Percentiles rank a stretch among this genome's conserved stretches.
Evolutionary conservation across 2,329 filamentous ascomycete species (phyloP).

Genomic region (Cladobotryum protrusum): DNA sequence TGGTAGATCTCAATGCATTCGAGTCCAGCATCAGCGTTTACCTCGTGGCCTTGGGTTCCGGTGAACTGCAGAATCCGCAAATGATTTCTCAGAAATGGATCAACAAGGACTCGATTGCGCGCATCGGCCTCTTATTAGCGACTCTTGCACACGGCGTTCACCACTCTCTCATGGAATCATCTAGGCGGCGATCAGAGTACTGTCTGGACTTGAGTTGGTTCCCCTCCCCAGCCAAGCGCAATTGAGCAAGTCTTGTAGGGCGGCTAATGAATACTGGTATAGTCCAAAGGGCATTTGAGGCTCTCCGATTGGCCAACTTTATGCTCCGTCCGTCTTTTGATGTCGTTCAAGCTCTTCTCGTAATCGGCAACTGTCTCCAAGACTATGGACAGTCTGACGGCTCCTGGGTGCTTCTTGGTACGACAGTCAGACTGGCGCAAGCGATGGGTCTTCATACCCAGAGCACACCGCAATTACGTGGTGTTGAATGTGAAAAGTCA

Average conservation of each 20-base stretch:
- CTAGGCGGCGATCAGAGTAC: constrained; percentile 4
- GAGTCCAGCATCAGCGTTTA: constrained; percentile 5
- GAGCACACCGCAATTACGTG: background rate
- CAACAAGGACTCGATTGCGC: constrained; percentile 2
- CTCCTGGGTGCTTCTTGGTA: constrained; percentile 7
- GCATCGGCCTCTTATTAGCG: constrained; percentile 4
- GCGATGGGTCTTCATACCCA: constrained; percentile 5
- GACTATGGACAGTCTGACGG: constrained; percentile 9
- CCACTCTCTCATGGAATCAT: constrained; percentile 5
- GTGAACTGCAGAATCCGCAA: constrained; percentile 1
- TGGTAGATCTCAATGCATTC: constrained; percentile 3
- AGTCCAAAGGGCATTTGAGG: constrained; percentile 8
- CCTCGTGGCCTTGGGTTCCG: constrained; percentile 1
- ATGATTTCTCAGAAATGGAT: constrained; percentile 3
- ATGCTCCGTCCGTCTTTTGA: constrained; percentile 5
- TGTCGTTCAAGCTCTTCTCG: constrained; percentile 2
- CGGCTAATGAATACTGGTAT: background rate
- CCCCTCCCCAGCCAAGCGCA: too few species aligned
- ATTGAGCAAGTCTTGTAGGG: too few species aligned
- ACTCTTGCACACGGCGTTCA: constrained; percentile 6
- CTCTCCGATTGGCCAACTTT: constrained; percentile 7
- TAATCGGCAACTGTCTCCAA: constrained; percentile 6
- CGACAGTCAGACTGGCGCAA: constrained; percentile 6
- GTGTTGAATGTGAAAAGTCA: background rate
- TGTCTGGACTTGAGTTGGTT: constrained; percentile 4